Percentiles rank a stretch among this genome's conserved stretches.
Conservation (phyloP, 2,329 filamentous ascomycete genomes). For the Lecanosticta acicola region DNA sequence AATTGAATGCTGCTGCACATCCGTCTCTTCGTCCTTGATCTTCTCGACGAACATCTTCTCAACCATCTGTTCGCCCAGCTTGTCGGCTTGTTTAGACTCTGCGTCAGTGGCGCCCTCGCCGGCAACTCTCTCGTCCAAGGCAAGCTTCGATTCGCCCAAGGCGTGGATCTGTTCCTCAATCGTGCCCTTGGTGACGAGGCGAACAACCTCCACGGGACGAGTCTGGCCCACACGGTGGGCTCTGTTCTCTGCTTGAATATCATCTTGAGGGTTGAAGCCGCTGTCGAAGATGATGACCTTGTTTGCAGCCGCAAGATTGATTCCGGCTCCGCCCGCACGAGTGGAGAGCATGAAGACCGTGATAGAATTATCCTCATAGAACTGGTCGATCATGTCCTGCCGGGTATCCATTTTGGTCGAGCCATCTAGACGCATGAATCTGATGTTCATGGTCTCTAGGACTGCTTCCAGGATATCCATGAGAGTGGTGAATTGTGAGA, state of each 20-base stretch:
- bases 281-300: conserved; percentile 97
- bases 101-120: conserved; percentile 46
- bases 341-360: conserved; percentile 91
- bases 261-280: conserved; percentile 96
- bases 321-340: conserved; percentile 90
- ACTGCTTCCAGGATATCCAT: conserved; percentile 86
- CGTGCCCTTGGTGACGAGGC: conserved; percentile 72
- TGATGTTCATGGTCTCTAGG: conserved; percentile 64
- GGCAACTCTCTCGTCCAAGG: conserved; percentile 70
- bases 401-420: conserved; percentile 74
- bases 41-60: conserved; percentile 41
- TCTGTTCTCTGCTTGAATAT: conserved; percentile 96
- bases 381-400: conserved; percentile 82
- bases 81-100: conserved; percentile 42
- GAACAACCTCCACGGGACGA: conserved; percentile 81
- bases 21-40: conserved; percentile 29
- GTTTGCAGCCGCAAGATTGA: conserved; percentile 92
- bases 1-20: no score
- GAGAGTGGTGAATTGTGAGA: conserved; percentile 87
- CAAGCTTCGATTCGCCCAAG: conserved; percentile 86
- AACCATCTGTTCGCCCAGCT: conserved; percentile 29
- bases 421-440: conserved; percentile 82
- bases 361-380: conserved; percentile 68
- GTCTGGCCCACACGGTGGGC: conserved; percentile 92
- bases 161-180: conserved; percentile 92